phyloP scores from a whole-genome alignment of 1,284 basidiomycete species.

The Trametes hirsuta region DNA sequence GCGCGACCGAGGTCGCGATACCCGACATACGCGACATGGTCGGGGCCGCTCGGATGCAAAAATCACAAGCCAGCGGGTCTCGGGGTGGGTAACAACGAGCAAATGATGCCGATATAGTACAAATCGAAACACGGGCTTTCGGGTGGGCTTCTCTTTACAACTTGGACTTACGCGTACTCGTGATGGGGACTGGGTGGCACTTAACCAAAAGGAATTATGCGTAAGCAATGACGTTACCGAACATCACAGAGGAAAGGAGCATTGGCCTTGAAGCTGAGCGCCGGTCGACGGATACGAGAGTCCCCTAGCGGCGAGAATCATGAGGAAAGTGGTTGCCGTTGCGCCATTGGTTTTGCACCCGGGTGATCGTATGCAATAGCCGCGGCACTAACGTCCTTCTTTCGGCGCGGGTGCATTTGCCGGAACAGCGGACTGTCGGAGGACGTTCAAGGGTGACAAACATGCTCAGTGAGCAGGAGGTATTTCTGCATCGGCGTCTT shows the following conservation, averaged over 20 bases:
- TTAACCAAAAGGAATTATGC: neutral
- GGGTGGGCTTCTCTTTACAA: neutral
- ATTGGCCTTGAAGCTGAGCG: neutral
- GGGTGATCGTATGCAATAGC: neutral
- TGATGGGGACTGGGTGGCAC: neutral
- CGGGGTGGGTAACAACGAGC: neutral
- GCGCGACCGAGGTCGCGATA: neutral
- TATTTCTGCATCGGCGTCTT: neutral
- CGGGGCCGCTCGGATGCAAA: neutral
- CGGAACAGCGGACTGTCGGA: conserved; percentile 8
- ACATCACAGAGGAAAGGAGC: neutral
- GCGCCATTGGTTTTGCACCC: neutral
- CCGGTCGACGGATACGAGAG: too few species aligned
- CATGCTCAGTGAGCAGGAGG: neutral
- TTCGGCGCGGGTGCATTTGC: conserved; percentile 1
- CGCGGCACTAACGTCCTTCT: neutral
- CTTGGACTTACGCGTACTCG: neutral
- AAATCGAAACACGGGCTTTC: neutral
- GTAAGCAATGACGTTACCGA: neutral
- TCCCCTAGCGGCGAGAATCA: neutral
- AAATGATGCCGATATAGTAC: neutral
- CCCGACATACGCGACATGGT: neutral
- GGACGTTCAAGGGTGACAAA: conserved; percentile 1
- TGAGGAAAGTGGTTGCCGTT: neutral
- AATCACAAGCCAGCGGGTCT: conserved; percentile 2